Percentiles rank a stretch among this genome's conserved stretches.
These are phyloP conservation scores for Fraxinus baroniana DNA, from an alignment of 305 asterid genomes.

Conservation along the genomic window DNA sequence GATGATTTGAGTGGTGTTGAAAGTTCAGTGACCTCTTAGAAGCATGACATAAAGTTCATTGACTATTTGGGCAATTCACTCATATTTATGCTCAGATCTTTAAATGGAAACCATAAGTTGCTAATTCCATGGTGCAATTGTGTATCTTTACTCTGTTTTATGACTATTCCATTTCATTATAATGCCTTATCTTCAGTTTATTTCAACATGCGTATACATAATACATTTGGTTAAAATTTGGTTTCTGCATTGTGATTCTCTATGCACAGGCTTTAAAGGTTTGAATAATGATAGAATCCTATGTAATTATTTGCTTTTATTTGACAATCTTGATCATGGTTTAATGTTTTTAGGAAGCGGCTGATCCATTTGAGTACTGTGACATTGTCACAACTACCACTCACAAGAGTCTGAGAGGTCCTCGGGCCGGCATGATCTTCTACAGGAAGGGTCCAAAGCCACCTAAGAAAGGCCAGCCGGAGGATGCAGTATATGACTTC, in stretches of 20 bases:
- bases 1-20: too few relatives aligned
- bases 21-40: too few relatives aligned
- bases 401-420: slow-evolving; percentile 95
- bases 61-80: too few relatives aligned
- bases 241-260: neutral
- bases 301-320: neutral
- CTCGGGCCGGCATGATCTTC: slow-evolving; percentile 96
- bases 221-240: neutral
- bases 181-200: neutral
- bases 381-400: slow-evolving; percentile 95
- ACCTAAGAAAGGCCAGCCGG: slow-evolving; percentile 89
- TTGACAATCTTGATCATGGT: neutral
- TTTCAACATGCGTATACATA: neutral
- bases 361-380: slow-evolving; percentile 81
- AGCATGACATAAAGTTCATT: too few relatives aligned
- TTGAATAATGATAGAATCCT: neutral
- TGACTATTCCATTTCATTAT: neutral
- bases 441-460: slow-evolving; percentile 96
- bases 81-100: neutral
- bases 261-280: neutral
- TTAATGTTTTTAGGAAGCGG: slow-evolving; percentile 62
- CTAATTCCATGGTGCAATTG: neutral
- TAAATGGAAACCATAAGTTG: neutral
- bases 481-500: slow-evolving; percentile 82
- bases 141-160: too few relatives aligned